Evolutionary conservation across 768 basidiomycete genomes (phyloP).

Genomic region (Boletellus ananiceps): DNA sequence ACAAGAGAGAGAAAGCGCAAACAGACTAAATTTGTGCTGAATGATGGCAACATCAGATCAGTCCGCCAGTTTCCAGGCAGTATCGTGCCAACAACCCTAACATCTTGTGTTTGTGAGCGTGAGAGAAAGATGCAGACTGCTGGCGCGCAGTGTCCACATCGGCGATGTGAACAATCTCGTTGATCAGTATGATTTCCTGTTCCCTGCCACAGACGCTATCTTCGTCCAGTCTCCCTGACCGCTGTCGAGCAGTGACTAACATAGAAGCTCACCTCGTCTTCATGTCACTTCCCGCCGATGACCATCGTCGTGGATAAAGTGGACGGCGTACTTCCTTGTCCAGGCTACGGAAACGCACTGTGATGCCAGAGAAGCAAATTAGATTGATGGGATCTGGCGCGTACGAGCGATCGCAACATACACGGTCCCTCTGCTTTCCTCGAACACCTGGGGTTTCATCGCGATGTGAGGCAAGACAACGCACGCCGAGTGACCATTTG

Average conservation of each 20-base stretch:
- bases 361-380: not conserved
- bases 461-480: constrained; percentile 65
- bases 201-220: constrained; percentile 75
- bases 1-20: not conserved
- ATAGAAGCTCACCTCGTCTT: constrained; percentile 48
- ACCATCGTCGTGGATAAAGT: constrained; percentile 60
- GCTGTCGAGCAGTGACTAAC: constrained; percentile 53
- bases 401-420: constrained; percentile 31
- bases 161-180: constrained; percentile 76
- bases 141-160: constrained; percentile 85
- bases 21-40: constrained; percentile 73
- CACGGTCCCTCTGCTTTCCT: constrained; percentile 80
- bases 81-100: constrained; percentile 84
- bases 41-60: constrained; percentile 88
- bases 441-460: constrained; percentile 83
- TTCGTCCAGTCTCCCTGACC: constrained; percentile 60
- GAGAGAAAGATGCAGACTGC: constrained; percentile 34
- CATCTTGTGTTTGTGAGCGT: too few relatives aligned
- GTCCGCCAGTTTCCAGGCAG: constrained; percentile 77
- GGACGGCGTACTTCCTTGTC: constrained; percentile 53
- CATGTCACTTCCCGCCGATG: constrained; percentile 43
- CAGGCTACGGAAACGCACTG: constrained; percentile 74
- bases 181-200: constrained; percentile 74
- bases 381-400: not conserved
- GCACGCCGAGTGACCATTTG: constrained; percentile 62